phyloP scores from a whole-genome alignment of 2,329 filamentous ascomycete species.

The Shiraia bambusicola region DNA sequence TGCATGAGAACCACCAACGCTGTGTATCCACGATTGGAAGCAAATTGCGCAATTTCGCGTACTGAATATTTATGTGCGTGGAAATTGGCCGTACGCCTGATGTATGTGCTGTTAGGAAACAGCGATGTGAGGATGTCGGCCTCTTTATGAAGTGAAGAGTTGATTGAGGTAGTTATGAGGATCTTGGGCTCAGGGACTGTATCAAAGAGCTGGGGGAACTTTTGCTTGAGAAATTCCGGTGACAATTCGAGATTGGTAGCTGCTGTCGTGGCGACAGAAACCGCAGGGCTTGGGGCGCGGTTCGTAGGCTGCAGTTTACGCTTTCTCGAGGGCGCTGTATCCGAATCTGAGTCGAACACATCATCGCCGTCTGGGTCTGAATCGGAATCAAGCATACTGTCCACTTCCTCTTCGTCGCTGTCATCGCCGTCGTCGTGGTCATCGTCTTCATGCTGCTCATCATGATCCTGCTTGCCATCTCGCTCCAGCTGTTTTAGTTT shows the following conservation, averaged over 20 bases:
- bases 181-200: slow-evolving; percentile 71
- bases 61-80: slow-evolving; percentile 90
- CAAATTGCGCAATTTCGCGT: slow-evolving; percentile 85
- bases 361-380: slow-evolving; percentile 49
- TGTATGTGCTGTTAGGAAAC: slow-evolving; percentile 80
- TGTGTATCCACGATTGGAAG: slow-evolving; percentile 78
- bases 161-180: slow-evolving; percentile 86
- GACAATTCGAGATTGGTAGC: slow-evolving; percentile 61
- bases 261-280: slow-evolving; percentile 48
- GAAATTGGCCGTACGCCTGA: slow-evolving; percentile 79
- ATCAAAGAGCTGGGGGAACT: slow-evolving; percentile 62
- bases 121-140: slow-evolving; percentile 75
- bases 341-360: slow-evolving; percentile 50
- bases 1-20: slow-evolving; percentile 84
- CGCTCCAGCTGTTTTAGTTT: slow-evolving; percentile 37
- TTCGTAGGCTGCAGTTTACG: slow-evolving; percentile 44
- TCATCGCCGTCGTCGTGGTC: slow-evolving; percentile 21
- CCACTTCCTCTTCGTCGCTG: slow-evolving; percentile 26
- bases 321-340: slow-evolving; percentile 44
- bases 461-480: slow-evolving; percentile 15
- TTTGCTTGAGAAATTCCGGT: slow-evolving; percentile 60
- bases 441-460: slow-evolving; percentile 16
- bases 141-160: slow-evolving; percentile 83
- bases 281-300: slow-evolving; percentile 57
- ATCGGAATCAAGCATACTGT: slow-evolving; percentile 73